phyloP scores from a whole-genome alignment of 352 stramenopile genomes.

The Plasmopara muralis region DNA sequence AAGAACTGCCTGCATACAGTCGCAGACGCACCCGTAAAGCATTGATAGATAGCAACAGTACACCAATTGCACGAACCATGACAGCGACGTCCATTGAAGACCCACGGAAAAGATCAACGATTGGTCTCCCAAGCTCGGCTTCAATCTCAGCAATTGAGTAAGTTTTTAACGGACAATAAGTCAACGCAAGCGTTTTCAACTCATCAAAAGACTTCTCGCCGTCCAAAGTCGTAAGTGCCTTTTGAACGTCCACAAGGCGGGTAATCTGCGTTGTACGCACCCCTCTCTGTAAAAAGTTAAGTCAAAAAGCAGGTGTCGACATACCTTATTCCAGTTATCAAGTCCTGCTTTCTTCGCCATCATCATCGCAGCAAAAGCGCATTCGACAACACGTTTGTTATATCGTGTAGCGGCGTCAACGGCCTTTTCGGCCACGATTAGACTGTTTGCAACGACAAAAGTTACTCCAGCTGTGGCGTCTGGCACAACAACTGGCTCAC shows the following conservation, averaged over 20 bases:
- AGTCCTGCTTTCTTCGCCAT: constrained; percentile 43
- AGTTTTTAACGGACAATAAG: constrained; percentile 18
- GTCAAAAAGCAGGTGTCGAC: background rate
- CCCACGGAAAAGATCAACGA: constrained; percentile 27
- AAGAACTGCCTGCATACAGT: constrained; percentile 26
- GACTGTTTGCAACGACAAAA: constrained; percentile 75
- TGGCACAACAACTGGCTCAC: constrained; percentile 12
- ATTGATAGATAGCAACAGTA: no score
- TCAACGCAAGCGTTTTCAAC: constrained; percentile 22
- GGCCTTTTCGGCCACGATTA: constrained; percentile 66
- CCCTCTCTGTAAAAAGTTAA: background rate
- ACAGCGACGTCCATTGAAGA: constrained; percentile 27
- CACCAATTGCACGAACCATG: constrained; percentile 17
- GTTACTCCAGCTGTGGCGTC: constrained; percentile 22
- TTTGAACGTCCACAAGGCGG: constrained; percentile 37
- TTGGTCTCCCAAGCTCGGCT: constrained; percentile 12
- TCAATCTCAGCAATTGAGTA: constrained; percentile 30
- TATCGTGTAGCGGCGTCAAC: constrained; percentile 51
- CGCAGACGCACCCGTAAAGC: no score
- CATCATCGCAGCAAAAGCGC: constrained; percentile 61
- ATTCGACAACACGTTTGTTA: constrained; percentile 82
- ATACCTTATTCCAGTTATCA: constrained; percentile 35
- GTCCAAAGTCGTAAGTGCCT: constrained; percentile 8
- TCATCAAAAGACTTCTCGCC: constrained; percentile 10
- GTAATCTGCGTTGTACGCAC: constrained; percentile 26